These are phyloP conservation scores for Thelonectria olida DNA, from an alignment of 2,329 filamentous ascomycete genomes.

Conservation along the genomic window DNA sequence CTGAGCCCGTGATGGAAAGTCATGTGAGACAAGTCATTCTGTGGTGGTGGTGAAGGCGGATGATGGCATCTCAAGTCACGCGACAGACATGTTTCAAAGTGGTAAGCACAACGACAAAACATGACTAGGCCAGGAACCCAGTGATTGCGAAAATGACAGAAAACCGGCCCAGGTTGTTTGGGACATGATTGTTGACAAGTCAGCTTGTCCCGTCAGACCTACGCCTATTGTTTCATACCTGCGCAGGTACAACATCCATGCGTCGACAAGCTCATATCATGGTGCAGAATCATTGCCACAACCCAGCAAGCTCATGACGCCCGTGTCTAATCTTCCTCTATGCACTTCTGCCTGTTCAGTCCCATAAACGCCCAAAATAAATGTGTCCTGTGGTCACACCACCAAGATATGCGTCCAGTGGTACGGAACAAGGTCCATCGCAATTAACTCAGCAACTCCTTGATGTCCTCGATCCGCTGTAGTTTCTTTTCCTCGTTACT, in stretches of 20 bases:
- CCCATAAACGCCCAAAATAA: slow-evolving; percentile 25
- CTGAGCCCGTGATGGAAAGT: slow-evolving; percentile 15
- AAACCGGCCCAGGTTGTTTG: not conserved
- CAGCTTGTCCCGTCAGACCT: slow-evolving; percentile 34
- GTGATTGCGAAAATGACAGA: slow-evolving; percentile 15
- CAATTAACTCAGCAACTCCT: slow-evolving; percentile 77
- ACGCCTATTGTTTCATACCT: slow-evolving; percentile 25
- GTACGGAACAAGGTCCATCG: not conserved
- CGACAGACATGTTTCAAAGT: slow-evolving; percentile 6
- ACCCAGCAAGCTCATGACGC: slow-evolving; percentile 13
- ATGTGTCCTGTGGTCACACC: slow-evolving; percentile 12
- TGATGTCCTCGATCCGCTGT: slow-evolving; percentile 92
- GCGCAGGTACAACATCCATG: slow-evolving; percentile 8
- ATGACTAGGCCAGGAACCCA: slow-evolving; percentile 13
- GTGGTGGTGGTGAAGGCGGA: slow-evolving; percentile 7
- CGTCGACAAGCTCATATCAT: slow-evolving; percentile 19
- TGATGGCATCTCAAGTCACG: slow-evolving; percentile 17
- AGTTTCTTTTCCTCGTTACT: slow-evolving; percentile 91
- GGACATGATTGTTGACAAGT: slow-evolving; percentile 30
- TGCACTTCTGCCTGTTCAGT: slow-evolving; percentile 15
- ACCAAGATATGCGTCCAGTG: slow-evolving; percentile 3
- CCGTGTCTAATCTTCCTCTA: slow-evolving; percentile 13
- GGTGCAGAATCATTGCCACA: slow-evolving; percentile 15
- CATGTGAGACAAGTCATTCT: slow-evolving; percentile 21
- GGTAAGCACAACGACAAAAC: slow-evolving; percentile 9